Base-by-base conservation (phyloP, 2,329 filamentous ascomycete genomes). In the Celoporthe dispersa region DNA sequence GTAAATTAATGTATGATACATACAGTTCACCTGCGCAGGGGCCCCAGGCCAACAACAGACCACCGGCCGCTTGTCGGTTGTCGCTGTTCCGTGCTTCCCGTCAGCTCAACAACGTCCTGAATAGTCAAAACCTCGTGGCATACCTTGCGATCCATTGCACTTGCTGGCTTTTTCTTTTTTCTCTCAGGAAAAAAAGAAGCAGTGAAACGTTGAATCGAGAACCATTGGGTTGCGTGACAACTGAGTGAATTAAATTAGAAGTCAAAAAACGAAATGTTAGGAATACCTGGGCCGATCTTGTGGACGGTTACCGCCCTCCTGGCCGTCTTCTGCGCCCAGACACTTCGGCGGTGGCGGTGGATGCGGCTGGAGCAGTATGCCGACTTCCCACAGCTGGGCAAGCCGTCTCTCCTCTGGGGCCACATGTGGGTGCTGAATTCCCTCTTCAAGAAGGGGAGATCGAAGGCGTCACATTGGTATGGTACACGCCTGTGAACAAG, bases 371-470 rank as follows among this genome's bases (percentile, higher is more conserved):
- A 66, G 41, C 69, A 71, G 51, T 71, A 59, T 11, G 63, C 69
- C 12, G 63, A 37, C 16, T 41, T 71, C 31, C 69, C 69, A 25
- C 69, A 71, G 59, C 48, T 31, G 28, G 55, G 28, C 37, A 64
- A 71, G 67, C 28, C 67, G 6, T 69, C 67, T n/a, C 55, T 71
- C 39, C 6, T 71, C 1, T 69, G 67, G 69, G 69, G 69, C 16
- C 69, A 71, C 53, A n/a, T 71, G 48, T 48, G 22, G 39, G n/a
- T 63, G 31, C 64, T 71, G 41, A 39, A 31, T 25, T 25, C 64
- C 19, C 37, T 71, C 31, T 57, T 63, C 39, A 69, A 59, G 48
- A 66, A 41, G n/a, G n/a, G 66, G 62, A 22, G 69, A 71, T 22
- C 67, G 19, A 8, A 69, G 69, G 51, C 53, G 48, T 8, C 69